Evolutionary conservation across 768 basidiomycete species (phyloP), one percentile per base, ranked within the genome.

Genomic region (Rhodotorula toruloides): DNA sequence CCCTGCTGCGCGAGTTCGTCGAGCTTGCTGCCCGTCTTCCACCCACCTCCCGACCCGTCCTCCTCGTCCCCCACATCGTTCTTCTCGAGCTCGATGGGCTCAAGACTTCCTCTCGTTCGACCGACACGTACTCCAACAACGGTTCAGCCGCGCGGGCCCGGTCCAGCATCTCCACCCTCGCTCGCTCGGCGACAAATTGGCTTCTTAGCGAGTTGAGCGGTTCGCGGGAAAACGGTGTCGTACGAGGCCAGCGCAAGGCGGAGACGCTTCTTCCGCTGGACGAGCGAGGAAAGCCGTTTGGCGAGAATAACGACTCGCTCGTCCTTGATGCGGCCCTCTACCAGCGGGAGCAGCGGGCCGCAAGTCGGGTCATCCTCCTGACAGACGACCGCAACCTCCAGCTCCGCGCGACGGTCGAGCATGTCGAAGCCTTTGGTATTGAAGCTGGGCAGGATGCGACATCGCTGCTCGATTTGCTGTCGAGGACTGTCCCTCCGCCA

Each of bases 1-100:
- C 63, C 11, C 57, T 70, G 29, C 40, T 70, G 10, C 52, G 53
- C 21, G 9, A 52, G 7, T 31, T 62, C 48, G 61, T 60, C 29
- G 16, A 39, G 6, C 61, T 65, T 46, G 43, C 42, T 44, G 13
- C 43, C 19, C 31, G 50, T 34, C 43, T 29, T 31, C 40, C 36
- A 12, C 29, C 27, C 7, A 0, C 49, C 9, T 19, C n/a, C 19
- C 48, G 34, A 11, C 68, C 68, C 7, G 43, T 54, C 39, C 61
- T 70, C 56, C 57, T 62, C 56, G 37, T 70, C 43, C 68, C 68
- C 2, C 68, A 70, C 48, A 56, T 70, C 61, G 68, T 70, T 29
- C 48, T 70, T 22, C 37, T 32, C 17, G 68, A 70, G 43, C 64
- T 70, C 52, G 68, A 70, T 43, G 68, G 68, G 2, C 64, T 70